Evolutionary conservation across 2,329 filamentous ascomycete species (phyloP), one percentile per base, ranked within the genome.

Genomic region (Calonectria montana): DNA sequence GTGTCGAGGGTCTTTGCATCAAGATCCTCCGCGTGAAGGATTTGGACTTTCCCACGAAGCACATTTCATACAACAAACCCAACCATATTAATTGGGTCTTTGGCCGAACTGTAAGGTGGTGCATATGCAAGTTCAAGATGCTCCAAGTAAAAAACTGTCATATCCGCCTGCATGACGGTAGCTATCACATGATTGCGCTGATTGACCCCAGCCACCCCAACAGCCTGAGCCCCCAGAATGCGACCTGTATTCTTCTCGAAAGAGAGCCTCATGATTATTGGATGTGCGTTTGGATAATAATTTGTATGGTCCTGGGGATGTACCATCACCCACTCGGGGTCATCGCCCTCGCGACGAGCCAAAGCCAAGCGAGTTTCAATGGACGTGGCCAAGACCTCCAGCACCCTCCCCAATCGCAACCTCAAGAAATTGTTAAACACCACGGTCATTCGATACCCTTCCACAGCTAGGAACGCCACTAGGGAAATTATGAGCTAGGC

Each of bases 101-200:
- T 72, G 16, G 70, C 70, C 2, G 67, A 63, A 27, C 66, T 61
- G 8, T 72, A 72, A 4, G 70, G 70, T 16, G 70, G 70, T 12
- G 70, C 70, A 23, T 72, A 72, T 4, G 48, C 67, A 16, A 72
- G 67, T 8, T 72, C 70, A 25, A 72, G 47, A 47, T 72, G 70
- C 39, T 72, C 70, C 21, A 70, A 62, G 21, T 72, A 67, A 29
- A 66, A 63, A 15, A 67, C 55, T 15, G 67, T 72, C 70, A 70
- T 72, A 4, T 31, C 70, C 13, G 62, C 67, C 31, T 64, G 53
- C 67, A 72, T 67, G 18, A 62, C 70, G 16, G 67, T 72, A 10
- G 70, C 67, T 18, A 72, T 18, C 15, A 72, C 70, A 29, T 72
- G 67, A 27, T 70, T 47, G 5, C 70, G 67, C 45, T 72, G 70